These are phyloP conservation scores for Stenocarpella maydis DNA, from an alignment of 2,329 filamentous ascomycete genomes.

Conservation along the genomic window DNA sequence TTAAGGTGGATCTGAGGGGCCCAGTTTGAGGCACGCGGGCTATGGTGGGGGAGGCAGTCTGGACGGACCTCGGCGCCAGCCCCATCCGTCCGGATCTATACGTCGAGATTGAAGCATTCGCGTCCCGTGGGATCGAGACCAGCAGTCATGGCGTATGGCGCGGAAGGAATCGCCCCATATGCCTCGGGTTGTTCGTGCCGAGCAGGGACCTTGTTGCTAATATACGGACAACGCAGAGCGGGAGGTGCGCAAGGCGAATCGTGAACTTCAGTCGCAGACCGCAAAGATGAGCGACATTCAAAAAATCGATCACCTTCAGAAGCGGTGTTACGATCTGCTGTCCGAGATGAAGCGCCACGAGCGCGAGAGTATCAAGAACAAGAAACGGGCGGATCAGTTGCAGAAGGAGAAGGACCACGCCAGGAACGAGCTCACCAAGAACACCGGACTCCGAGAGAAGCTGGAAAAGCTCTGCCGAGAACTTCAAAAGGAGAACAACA, in stretches of 20 bases:
- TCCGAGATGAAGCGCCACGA: conserved; percentile 96
- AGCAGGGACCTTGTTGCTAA: conserved; percentile 35
- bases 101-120: neutral
- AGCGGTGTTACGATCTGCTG: conserved; percentile 89
- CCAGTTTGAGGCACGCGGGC: conserved; percentile 12
- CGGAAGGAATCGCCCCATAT: neutral
- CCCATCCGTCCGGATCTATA: neutral
- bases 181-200: neutral
- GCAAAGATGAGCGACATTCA: conserved; percentile 92
- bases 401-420: conserved; percentile 97
- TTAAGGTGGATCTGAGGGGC: conserved; percentile 6
- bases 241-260: conserved; percentile 92
- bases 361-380: conserved; percentile 92
- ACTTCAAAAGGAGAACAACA: conserved; percentile 96
- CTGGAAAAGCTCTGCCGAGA: conserved; percentile 95
- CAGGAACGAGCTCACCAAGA: conserved; percentile 88
- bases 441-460: conserved; percentile 91
- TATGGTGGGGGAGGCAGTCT: conserved; percentile 6
- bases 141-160: neutral
- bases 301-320: conserved; percentile 89
- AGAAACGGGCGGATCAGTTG: conserved; percentile 90
- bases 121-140: neutral
- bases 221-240: conserved; percentile 68
- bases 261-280: conserved; percentile 87
- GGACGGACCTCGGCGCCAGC: neutral